These are phyloP conservation scores for Boeremia lycopersici DNA, from an alignment of 2,329 filamentous ascomycete genomes.

Conservation along the genomic window DNA sequence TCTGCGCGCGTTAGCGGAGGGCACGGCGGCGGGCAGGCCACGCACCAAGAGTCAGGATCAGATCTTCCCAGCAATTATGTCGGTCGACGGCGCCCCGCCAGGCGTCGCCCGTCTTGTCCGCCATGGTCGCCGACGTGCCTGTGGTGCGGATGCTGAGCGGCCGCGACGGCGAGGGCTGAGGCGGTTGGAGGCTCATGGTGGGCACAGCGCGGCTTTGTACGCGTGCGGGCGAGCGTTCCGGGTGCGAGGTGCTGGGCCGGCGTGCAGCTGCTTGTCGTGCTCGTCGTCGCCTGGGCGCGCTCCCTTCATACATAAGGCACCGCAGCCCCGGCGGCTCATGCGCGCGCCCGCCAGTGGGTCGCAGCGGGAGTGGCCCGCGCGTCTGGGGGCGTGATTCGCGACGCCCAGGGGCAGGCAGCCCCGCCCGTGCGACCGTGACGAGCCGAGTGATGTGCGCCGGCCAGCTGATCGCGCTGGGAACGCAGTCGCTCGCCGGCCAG, in stretches of 20 bases:
- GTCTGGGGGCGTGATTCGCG: neutral
- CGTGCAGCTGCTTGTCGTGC: slow-evolving; percentile 20
- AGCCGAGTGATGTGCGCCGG: slow-evolving; percentile 8
- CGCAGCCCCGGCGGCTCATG: slow-evolving; percentile 30
- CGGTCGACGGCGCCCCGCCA: slow-evolving; percentile 50
- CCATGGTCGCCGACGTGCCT: slow-evolving; percentile 41
- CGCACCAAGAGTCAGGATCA: slow-evolving; percentile 54
- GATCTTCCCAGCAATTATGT: slow-evolving; percentile 56
- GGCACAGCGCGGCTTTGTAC: slow-evolving; percentile 9
- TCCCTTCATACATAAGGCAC: slow-evolving; percentile 29
- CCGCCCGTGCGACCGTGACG: slow-evolving; percentile 6
- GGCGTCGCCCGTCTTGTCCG: slow-evolving; percentile 51
- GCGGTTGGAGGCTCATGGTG: slow-evolving; percentile 37
- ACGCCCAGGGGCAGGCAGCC: no score
- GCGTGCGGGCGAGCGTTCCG: slow-evolving; percentile 5
- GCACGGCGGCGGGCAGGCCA: neutral
- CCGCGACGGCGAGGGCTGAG: slow-evolving; percentile 35
- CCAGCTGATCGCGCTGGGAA: neutral
- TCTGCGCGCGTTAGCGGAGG: slow-evolving; percentile 40
- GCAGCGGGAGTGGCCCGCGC: slow-evolving; percentile 40
- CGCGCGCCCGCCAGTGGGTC: slow-evolving; percentile 19
- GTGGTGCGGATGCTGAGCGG: slow-evolving; percentile 45
- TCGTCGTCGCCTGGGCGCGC: slow-evolving; percentile 15
- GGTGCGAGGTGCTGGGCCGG: slow-evolving; percentile 4
- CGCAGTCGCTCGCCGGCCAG: no score